Percentiles rank a stretch among this genome's conserved stretches.
These are phyloP conservation scores for Poa annua DNA, from an alignment of 176 grass and related monocot genomes.

Conservation along the genomic window DNA sequence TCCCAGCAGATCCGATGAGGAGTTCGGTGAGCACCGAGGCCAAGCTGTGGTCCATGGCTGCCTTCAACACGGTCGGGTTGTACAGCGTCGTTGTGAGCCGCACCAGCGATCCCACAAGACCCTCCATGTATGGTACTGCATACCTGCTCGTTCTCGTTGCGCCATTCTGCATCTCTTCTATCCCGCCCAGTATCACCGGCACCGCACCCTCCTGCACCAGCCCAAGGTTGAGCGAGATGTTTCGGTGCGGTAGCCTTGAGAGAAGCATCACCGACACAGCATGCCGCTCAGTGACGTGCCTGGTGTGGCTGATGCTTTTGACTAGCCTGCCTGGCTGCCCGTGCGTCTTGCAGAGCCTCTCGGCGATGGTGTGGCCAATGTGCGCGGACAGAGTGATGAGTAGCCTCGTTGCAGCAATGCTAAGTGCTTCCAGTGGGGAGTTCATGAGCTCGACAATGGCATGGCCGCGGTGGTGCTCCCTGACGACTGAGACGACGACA, in stretches of 20 bases:
- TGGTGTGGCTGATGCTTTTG: slow-evolving; percentile 49
- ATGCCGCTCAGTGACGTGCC: slow-evolving; percentile 58
- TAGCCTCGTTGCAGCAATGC: slow-evolving; percentile 57
- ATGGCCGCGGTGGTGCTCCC: slow-evolving; percentile 59
- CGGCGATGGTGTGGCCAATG: slow-evolving; percentile 77
- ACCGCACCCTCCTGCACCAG: slow-evolving; percentile 60
- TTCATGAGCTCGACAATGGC: slow-evolving; percentile 72
- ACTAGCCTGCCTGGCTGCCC: slow-evolving; percentile 70
- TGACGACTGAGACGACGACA: slow-evolving; percentile 59
- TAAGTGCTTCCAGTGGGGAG: slow-evolving; percentile 51
- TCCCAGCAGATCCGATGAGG: slow-evolving; percentile 44
- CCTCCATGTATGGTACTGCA: slow-evolving; percentile 62
- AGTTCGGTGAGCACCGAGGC: slow-evolving; percentile 61
- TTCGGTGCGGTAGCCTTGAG: slow-evolving; percentile 68
- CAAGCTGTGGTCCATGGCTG: slow-evolving; percentile 56
- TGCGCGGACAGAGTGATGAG: slow-evolving; percentile 61
- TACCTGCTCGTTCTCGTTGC: slow-evolving; percentile 52
- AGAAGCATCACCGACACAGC: slow-evolving; percentile 61
- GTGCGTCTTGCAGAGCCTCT: slow-evolving; percentile 72
- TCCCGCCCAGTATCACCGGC: slow-evolving; percentile 51
- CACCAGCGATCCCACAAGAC: slow-evolving; percentile 66
- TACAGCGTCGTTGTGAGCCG: slow-evolving; percentile 74
- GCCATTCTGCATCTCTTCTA: slow-evolving; percentile 59
- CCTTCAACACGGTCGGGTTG: slow-evolving; percentile 64
- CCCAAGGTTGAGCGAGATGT: slow-evolving; percentile 69